These are phyloP conservation scores for Geotrichum bryndzae DNA, from an alignment of 1,139 yeast genomes.

Conservation along the genomic window DNA sequence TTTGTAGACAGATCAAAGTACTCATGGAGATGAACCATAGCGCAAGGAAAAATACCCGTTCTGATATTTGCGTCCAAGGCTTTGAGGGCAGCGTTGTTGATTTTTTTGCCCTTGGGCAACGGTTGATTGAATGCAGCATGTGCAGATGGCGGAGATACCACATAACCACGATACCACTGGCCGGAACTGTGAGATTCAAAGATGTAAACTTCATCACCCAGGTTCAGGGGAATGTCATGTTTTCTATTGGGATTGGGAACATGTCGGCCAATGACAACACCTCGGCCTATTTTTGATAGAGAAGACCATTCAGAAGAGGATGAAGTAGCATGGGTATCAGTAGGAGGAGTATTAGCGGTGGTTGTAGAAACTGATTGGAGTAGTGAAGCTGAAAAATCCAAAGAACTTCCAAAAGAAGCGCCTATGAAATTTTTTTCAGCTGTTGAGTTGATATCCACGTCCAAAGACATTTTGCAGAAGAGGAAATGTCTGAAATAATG, in stretches of 20 bases:
- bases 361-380: neutral
- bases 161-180: conserved; percentile 79
- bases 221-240: conserved; percentile 41
- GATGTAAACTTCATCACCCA: conserved; percentile 75
- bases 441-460: neutral
- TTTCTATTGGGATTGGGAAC: conserved; percentile 17
- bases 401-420: neutral
- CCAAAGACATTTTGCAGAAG: neutral
- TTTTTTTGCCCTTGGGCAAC: conserved; percentile 21
- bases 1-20: conserved; percentile 22
- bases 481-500: neutral
- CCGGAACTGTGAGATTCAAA: conserved; percentile 56
- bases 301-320: conserved; percentile 40
- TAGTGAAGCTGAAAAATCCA: neutral
- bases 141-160: conserved; percentile 33
- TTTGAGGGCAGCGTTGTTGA: conserved; percentile 25
- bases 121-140: conserved; percentile 30
- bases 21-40: conserved; percentile 27
- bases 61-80: conserved; percentile 26
- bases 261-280: conserved; percentile 27
- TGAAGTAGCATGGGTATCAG: neutral
- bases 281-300: conserved; percentile 27
- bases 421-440: neutral
- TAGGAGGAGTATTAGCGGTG: neutral
- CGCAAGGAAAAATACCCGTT: conserved; percentile 31